These are phyloP conservation scores for Alternaria arborescens DNA, from an alignment of 2,329 filamentous ascomycete species.

Conservation along the genomic window DNA sequence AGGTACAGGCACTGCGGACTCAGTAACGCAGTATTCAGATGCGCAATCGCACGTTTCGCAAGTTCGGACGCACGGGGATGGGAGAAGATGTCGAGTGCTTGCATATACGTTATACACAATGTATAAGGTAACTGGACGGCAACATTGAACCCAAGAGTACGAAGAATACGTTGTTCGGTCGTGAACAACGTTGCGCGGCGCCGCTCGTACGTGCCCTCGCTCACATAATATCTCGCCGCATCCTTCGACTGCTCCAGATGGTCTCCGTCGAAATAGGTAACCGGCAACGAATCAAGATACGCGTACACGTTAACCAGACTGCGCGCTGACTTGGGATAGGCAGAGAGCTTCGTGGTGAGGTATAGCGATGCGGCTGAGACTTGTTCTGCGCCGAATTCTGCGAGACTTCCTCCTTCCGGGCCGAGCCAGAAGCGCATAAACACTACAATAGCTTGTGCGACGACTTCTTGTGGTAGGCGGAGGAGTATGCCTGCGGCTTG, in stretches of 20 bases:
- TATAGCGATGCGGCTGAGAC: constrained; percentile 84
- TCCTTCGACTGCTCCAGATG: constrained; percentile 30
- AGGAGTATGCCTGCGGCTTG: constrained; percentile 84
- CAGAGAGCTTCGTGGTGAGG: constrained; percentile 82
- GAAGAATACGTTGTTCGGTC: constrained; percentile 81
- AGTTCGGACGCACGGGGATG: constrained; percentile 60
- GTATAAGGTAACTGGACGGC: constrained; percentile 87
- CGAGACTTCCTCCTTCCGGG: constrained; percentile 59
- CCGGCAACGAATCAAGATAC: constrained; percentile 74
- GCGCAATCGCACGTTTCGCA: constrained; percentile 71
- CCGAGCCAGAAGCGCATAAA: constrained; percentile 83
- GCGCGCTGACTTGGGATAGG: constrained; percentile 76
- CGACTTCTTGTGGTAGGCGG: constrained; percentile 82
- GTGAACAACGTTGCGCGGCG: constrained; percentile 70
- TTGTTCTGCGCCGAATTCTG: constrained; percentile 68
- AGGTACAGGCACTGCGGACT: constrained; percentile 90
- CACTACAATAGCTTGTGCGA: constrained; percentile 84
- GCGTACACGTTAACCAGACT: constrained; percentile 86
- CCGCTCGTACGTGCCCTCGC: constrained; percentile 73
- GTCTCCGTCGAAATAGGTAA: constrained; percentile 60
- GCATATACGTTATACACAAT: constrained; percentile 89
- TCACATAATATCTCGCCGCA: constrained; percentile 63
- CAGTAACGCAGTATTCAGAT: constrained; percentile 86
- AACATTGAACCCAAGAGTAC: constrained; percentile 79
- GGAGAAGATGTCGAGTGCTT: constrained; percentile 77